Base-by-base conservation (phyloP, 257 asterid genomes). In the Ligustrum vulgare region DNA sequence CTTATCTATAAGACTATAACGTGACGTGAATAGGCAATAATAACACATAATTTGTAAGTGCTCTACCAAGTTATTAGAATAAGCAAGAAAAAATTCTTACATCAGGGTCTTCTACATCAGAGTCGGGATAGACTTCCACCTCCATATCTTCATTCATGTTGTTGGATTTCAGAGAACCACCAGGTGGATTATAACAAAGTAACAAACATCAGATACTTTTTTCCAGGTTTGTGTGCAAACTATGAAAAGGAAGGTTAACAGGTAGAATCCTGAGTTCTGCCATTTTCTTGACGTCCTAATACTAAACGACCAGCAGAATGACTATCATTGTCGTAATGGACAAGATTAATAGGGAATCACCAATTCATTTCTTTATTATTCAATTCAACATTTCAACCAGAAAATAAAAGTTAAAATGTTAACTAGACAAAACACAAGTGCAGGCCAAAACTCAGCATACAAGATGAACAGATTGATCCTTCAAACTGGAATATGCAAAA, bases 41-140 rank as follows among this genome's bases (percentile, higher is more conserved):
- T 39, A 39, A 39, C 47, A 39, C 8, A 39, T 3, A 39, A 39
- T 39, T 39, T 39, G 0, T 39, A 2, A 39, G 15, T 9, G 13
- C 9, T 39, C 15, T 39, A 39, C 11, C 47, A 9, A 10, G 47
- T 12, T 51, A 73, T 20, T 45, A 68, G 69, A 69, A 60, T 9
- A 11, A 25, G 67, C 6, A 64, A 15, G 20, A 15, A 70, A 39
- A 51, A 51, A 74, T 78, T 80, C 86, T 84, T 82, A 74, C 99
- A 89, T 94, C 99, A 35, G 88, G 93, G 86, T 87, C 97, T 87
- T 86, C 88, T 83, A 92, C 77, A 73, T 94, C 99, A 6, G 96
- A 91, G 82, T 88, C 97, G 12, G 82, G 78, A 37, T 80, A 88
- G 51, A 74, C 71, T 74, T 83, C 90, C 79, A 83, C 82, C 73